Conservation (phyloP, 192 early-diverging fungal species). For the Coemansia sp. region DNA sequence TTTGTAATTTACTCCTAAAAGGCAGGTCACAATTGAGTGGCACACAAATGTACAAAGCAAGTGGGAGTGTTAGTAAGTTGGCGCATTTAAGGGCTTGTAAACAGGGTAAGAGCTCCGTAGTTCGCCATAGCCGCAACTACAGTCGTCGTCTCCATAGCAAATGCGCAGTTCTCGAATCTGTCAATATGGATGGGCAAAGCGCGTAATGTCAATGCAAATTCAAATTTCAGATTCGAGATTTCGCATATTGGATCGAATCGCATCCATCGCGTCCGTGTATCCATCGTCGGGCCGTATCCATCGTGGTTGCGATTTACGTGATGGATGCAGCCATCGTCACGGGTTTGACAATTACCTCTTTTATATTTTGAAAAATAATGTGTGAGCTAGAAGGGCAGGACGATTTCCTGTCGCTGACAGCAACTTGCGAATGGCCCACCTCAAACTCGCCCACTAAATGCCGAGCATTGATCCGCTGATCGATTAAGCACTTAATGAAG, state of each 20-base stretch:
- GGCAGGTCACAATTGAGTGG: not conserved
- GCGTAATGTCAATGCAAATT: not conserved
- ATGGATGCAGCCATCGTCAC: not conserved
- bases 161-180: not conserved
- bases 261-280: conserved; percentile 5
- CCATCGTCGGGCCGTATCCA: not conserved
- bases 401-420: not conserved
- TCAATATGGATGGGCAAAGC: not conserved
- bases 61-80: not conserved
- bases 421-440: not conserved
- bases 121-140: not conserved
- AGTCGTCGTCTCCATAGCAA: not conserved
- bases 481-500: not conserved
- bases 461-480: not conserved
- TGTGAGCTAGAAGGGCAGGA: not conserved
- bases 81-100: not conserved
- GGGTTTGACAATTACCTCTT: conserved; percentile 6
- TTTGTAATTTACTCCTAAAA: conserved; percentile 39
- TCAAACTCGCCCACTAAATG: not conserved
- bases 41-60: not conserved
- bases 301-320: not conserved
- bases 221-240: conserved; percentile 9
- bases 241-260: not conserved
- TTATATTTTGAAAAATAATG: conserved; percentile 7
- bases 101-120: not conserved